phyloP scores from a whole-genome alignment of 805 yeast species.

The Peterozyma toletana region DNA sequence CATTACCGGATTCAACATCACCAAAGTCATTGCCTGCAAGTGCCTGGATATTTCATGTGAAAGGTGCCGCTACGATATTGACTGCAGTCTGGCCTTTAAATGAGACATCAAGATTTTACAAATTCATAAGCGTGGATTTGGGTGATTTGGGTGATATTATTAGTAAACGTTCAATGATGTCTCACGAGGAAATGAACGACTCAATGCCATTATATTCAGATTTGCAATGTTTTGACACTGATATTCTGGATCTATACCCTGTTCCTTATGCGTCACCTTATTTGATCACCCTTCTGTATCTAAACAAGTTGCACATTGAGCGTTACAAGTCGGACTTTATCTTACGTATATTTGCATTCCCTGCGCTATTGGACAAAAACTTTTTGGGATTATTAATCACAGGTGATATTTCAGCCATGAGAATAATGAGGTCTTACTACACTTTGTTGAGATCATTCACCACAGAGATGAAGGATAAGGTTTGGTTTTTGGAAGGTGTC shows the following conservation, averaged over 20 bases:
- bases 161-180: slow-evolving; percentile 20
- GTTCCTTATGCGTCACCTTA: slow-evolving; percentile 80
- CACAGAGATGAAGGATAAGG: slow-evolving; percentile 78
- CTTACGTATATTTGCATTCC: slow-evolving; percentile 82
- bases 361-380: slow-evolving; percentile 80
- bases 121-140: slow-evolving; percentile 76
- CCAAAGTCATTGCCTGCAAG: slow-evolving; percentile 76
- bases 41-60: slow-evolving; percentile 95
- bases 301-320: slow-evolving; percentile 78
- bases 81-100: slow-evolving; percentile 95
- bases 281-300: slow-evolving; percentile 76
- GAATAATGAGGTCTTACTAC: slow-evolving; percentile 87
- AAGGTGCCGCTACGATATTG: slow-evolving; percentile 92
- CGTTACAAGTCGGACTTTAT: slow-evolving; percentile 81
- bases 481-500: slow-evolving; percentile 93
- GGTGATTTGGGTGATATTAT: slow-evolving; percentile 80
- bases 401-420: slow-evolving; percentile 83
- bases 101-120: slow-evolving; percentile 56
- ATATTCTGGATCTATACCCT: slow-evolving; percentile 81
- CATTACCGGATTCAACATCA: slow-evolving; percentile 42
- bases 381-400: slow-evolving; percentile 72
- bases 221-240: slow-evolving; percentile 77
- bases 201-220: slow-evolving; percentile 37
- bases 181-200: slow-evolving; percentile 5
- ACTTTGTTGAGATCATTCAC: slow-evolving; percentile 75